Evolutionary conservation across 805 yeast genomes (phyloP).

Genomic region (Saccharomycopsis capsularis): DNA sequence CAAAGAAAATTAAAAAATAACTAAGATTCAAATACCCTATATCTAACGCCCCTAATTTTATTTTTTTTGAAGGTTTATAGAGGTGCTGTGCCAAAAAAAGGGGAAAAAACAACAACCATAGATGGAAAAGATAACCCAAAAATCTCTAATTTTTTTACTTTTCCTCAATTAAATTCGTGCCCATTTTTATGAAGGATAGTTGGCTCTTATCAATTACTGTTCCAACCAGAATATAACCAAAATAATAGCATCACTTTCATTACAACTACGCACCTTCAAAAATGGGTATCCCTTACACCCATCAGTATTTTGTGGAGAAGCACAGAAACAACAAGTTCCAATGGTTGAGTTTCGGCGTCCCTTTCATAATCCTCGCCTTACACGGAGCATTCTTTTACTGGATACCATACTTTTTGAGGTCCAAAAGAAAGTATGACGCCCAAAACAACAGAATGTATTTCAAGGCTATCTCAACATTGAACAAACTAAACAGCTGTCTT

Average conservation of each 20-base stretch:
- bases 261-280: background rate
- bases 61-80: too few species aligned
- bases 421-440: background rate
- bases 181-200: too few species aligned
- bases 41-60: too few species aligned
- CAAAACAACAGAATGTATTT: conserved; percentile 25
- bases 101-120: too few species aligned
- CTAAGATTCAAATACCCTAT: too few species aligned
- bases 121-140: too few species aligned
- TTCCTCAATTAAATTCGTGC: too few species aligned
- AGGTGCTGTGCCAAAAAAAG: too few species aligned
- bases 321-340: conserved; percentile 32
- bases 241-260: background rate
- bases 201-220: too few species aligned
- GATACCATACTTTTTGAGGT: conserved; percentile 33
- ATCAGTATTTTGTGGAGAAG: conserved; percentile 35
- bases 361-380: conserved; percentile 26
- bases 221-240: too few species aligned
- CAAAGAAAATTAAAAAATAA: too few species aligned
- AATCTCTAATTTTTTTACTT: background rate
- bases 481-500: conserved; percentile 27
- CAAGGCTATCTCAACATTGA: conserved; percentile 28
- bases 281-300: conserved; percentile 4
- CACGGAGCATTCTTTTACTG: conserved; percentile 40
- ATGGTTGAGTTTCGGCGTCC: conserved; percentile 31